Evolutionary conservation across 768 basidiomycete species (phyloP).

Genomic region (Boletellus ananas): DNA sequence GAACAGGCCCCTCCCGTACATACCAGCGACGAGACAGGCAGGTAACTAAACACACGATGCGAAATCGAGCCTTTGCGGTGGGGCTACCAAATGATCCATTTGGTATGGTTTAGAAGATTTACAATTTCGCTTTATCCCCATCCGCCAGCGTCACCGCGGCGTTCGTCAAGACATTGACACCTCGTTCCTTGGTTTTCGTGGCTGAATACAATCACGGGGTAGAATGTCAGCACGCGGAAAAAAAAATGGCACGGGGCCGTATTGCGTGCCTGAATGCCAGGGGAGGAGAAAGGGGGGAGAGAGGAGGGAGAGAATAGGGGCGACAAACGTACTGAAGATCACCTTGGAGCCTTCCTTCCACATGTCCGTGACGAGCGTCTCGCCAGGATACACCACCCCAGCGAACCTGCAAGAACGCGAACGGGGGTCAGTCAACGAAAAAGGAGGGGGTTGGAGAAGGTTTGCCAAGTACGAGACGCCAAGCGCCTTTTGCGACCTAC

Average conservation of each 20-base stretch:
- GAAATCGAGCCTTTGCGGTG: too few species aligned
- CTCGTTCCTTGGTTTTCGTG: conserved; percentile 85
- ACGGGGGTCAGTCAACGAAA: too few species aligned
- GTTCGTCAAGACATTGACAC: conserved; percentile 63
- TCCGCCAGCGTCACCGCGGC: conserved; percentile 75
- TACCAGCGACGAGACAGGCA: too few species aligned
- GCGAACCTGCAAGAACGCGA: conserved; percentile 54
- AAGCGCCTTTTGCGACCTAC: conserved; percentile 35
- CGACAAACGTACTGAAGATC: conserved; percentile 71
- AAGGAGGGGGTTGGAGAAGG: too few species aligned
- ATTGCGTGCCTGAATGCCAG: neutral
- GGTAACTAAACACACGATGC: too few species aligned
- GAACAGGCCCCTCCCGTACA: too few species aligned
- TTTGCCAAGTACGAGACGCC: neutral
- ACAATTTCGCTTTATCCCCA: conserved; percentile 59
- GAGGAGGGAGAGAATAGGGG: too few species aligned
- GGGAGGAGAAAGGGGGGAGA: neutral
- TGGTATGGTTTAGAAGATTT: conserved; percentile 1
- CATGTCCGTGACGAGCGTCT: conserved; percentile 95
- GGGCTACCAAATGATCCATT: too few species aligned
- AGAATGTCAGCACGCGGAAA: too few species aligned
- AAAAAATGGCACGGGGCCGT: too few species aligned
- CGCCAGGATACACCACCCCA: conserved; percentile 91
- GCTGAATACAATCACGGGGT: conserved; percentile 37
- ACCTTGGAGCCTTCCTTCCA: conserved; percentile 94